Base-by-base conservation (phyloP, 2,329 filamentous ascomycete genomes). In the Aspergillus japonicus region DNA sequence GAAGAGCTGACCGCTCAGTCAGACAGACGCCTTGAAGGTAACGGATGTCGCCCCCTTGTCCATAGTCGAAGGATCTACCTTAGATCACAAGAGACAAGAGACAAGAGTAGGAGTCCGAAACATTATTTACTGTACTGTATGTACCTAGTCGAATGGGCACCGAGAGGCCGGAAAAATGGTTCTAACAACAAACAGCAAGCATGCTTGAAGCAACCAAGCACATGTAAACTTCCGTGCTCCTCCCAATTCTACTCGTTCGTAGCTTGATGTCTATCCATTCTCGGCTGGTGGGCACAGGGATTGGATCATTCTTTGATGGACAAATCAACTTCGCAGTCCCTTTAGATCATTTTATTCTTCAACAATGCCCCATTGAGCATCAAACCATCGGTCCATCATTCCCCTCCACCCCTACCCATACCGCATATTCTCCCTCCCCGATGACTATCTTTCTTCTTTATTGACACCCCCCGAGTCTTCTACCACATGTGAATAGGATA, bases 161-260 rank as follows among this genome's bases (percentile, higher is more conserved):
- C 47, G 57, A 56, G 47, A 29, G 42, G 42, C 50, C 39, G 35
- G 49, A 55, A 52, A 47, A 53, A 47, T 47, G 55, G 31, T 26
- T n/a, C 48, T 58, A 47, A 52, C 29, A 47, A 58, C 47, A 57
- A n/a, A n/a, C n/a, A n/a, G 58, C 54, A 62, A 54, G 57, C 42
- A 54, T 54, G n/a, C 42, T 23, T 31, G 39, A 35, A 12, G 52
- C 31, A 35, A 47, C 14, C 14, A 50, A 57, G 54, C 31, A 35
- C 33, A 56, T 62, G 57, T 60, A 52, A 59, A 62, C 42, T 59
- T 57, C 56, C 42, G 48, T 58, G 39, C 59, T 52, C 54, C 50
- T 52, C 23, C 23, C 29, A 31, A 2, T 2, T 21, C 2, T 6
- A 35, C 26, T 35, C 14, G 12, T 4, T 35, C 14, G 33, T 4